Evolutionary conservation across 768 basidiomycete genomes (phyloP).

Genomic region (Suillus subluteus): DNA sequence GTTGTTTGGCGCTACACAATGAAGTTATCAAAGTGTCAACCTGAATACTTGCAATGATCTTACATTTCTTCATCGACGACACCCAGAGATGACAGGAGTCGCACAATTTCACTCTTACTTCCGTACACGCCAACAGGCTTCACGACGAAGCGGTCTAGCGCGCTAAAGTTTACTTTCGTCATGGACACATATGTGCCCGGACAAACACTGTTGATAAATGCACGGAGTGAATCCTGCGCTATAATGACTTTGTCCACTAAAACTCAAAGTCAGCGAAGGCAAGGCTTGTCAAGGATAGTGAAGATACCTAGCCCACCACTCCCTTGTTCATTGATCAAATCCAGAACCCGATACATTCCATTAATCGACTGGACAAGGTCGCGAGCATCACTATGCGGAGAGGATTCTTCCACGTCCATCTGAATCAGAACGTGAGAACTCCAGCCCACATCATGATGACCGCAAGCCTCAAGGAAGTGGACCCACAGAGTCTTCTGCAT

Average conservation of each 20-base stretch:
- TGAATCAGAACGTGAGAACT: conserved; percentile 11
- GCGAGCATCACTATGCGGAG: conserved; percentile 17
- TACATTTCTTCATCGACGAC: conserved; percentile 46
- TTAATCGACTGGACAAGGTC: conserved; percentile 37
- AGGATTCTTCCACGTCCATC: conserved; percentile 24
- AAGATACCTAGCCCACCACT: conserved; percentile 55
- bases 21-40: conserved; percentile 7
- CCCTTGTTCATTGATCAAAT: conserved; percentile 54
- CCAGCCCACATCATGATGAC: conserved; percentile 7
- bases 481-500: conserved; percentile 1
- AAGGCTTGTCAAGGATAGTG: not conserved
- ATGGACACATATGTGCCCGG: conserved; percentile 58
- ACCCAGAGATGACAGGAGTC: conserved; percentile 42
- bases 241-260: conserved; percentile 69
- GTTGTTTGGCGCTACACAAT: conserved; percentile 10
- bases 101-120: conserved; percentile 51
- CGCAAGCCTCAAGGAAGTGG: not conserved
- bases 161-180: conserved; percentile 59
- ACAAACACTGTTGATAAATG: conserved; percentile 50
- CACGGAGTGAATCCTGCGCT: conserved; percentile 49
- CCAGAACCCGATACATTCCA: conserved; percentile 57
- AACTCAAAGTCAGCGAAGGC: not conserved
- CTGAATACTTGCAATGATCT: conserved; percentile 19
- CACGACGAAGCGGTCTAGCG: conserved; percentile 48
- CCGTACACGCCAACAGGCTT: conserved; percentile 64